phyloP scores from a whole-genome alignment of 2,329 filamentous ascomycete genomes.

The Zymoseptoria tritici region DNA sequence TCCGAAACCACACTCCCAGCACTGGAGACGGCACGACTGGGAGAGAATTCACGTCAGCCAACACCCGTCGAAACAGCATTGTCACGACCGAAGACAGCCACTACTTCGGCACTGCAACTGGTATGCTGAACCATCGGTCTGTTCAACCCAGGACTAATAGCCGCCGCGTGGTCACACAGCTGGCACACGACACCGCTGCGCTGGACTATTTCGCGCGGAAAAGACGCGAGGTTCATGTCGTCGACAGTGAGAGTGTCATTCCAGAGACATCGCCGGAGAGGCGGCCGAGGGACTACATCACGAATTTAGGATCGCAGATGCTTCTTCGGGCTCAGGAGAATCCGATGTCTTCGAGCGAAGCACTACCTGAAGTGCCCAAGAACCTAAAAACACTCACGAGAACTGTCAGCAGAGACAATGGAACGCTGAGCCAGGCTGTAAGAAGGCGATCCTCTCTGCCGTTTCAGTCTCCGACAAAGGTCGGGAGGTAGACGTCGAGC shows the following conservation, averaged over 20 bases:
- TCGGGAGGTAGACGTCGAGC: slow-evolving; percentile 1
- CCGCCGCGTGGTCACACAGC: slow-evolving; percentile 12
- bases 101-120: slow-evolving; percentile 20
- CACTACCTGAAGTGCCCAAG: slow-evolving; percentile 7
- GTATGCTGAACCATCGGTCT: slow-evolving; percentile 6
- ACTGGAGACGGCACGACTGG: slow-evolving; percentile 7
- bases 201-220: slow-evolving; percentile 7
- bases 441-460: slow-evolving; percentile 19
- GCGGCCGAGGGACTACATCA: slow-evolving; percentile 10
- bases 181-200: slow-evolving; percentile 11
- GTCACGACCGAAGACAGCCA: slow-evolving; percentile 9
- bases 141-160: background rate
- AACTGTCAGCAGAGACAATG: slow-evolving; percentile 20
- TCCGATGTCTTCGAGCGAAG: slow-evolving; percentile 11
- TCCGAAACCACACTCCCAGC: slow-evolving; percentile 15
- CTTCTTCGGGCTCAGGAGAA: slow-evolving; percentile 9
- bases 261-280: slow-evolving; percentile 19
- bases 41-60: slow-evolving; percentile 16
- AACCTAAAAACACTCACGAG: slow-evolving; percentile 21
- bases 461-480: slow-evolving; percentile 22
- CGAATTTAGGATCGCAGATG: slow-evolving; percentile 9
- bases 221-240: slow-evolving; percentile 9
- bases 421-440: slow-evolving; percentile 23
- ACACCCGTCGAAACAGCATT: slow-evolving; percentile 25
- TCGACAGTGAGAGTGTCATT: slow-evolving; percentile 16